A percentile compares a stretch with the other conserved stretches of the same genome.
Evolutionary conservation across 2,329 filamentous ascomycete genomes (phyloP).

Genomic region (Pyrenophora tritici-repentis): DNA sequence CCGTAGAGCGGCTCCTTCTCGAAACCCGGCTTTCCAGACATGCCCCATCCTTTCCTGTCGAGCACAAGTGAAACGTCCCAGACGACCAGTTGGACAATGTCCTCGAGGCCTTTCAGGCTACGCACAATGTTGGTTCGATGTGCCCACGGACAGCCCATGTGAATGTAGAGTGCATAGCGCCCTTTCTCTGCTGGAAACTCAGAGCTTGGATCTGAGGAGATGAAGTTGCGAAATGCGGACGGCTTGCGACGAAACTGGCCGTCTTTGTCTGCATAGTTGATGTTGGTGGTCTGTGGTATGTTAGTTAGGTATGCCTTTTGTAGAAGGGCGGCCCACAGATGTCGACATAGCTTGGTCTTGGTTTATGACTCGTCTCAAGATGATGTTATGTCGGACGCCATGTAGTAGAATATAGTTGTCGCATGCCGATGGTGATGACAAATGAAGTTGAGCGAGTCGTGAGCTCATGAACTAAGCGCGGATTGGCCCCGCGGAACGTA

Average conservation of each 20-base stretch:
- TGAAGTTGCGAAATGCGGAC: slow-evolving; percentile 60
- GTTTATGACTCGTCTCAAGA: too few relatives aligned
- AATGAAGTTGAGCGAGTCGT: too few relatives aligned
- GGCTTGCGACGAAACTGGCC: slow-evolving; percentile 62
- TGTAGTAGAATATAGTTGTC: too few relatives aligned
- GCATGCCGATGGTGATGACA: background rate
- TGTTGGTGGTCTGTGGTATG: background rate
- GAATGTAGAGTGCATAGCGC: slow-evolving; percentile 67
- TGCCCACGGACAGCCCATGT: slow-evolving; percentile 67
- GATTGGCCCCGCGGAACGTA: too few relatives aligned
- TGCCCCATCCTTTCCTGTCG: slow-evolving; percentile 36
- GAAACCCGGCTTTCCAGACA: slow-evolving; percentile 19
- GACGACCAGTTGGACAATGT: slow-evolving; percentile 55
- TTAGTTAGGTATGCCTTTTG: background rate
- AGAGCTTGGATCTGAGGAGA: slow-evolving; percentile 57
- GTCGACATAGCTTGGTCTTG: too few relatives aligned
- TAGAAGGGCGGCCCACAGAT: background rate
- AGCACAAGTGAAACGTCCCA: slow-evolving; percentile 42
- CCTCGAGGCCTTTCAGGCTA: slow-evolving; percentile 57
- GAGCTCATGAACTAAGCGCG: too few relatives aligned
- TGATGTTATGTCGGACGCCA: too few relatives aligned
- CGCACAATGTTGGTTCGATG: slow-evolving; percentile 56
- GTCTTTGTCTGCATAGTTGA: slow-evolving; percentile 47
- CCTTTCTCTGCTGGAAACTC: slow-evolving; percentile 63
- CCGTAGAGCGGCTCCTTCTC: slow-evolving; percentile 7